Conservation (phyloP, 129 eudicot species). For the Sambucus nigra region DNA sequence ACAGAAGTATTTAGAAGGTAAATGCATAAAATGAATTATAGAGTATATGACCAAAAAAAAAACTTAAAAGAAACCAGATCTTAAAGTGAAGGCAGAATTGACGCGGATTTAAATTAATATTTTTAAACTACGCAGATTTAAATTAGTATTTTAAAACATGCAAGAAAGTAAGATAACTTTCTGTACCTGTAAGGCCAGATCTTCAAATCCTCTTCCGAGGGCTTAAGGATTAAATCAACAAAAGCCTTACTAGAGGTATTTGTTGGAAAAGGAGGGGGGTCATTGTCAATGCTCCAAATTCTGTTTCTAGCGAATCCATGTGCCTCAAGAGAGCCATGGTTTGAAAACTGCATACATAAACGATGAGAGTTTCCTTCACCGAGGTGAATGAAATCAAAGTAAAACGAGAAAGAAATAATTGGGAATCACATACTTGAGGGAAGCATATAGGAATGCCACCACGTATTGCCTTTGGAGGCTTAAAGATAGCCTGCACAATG, state of each 20-base stretch:
- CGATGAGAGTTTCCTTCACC: conserved; percentile 16
- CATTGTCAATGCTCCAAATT: conserved; percentile 55
- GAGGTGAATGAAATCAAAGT: conserved; percentile 3
- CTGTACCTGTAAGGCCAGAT: conserved; percentile 78
- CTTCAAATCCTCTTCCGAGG: conserved; percentile 73
- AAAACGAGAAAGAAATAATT: conserved; percentile 1
- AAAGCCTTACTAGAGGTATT: conserved; percentile 32
- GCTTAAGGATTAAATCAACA: conserved; percentile 69
- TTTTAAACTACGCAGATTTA: conserved; percentile 8
- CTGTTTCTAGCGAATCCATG: conserved; percentile 96
- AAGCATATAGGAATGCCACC: conserved; percentile 95
- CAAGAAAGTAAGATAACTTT: conserved; percentile 2
- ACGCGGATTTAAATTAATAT: neutral
- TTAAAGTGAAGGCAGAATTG: neutral
- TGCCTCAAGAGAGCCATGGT: conserved; percentile 55
- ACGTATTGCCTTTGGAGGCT: conserved; percentile 82
- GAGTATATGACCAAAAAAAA: neutral
- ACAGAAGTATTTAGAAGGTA: conserved; percentile 5
- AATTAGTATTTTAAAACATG: conserved; percentile 1
- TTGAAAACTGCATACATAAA: conserved; percentile 46
- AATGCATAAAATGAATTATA: neutral
- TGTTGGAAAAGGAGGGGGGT: conserved; percentile 37
- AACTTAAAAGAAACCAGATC: neutral
- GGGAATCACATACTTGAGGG: conserved; percentile 62
- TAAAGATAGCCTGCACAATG: conserved; percentile 53